These are phyloP conservation scores for Candida montana DNA, from an alignment of 805 yeast genomes.

Conservation along the genomic window DNA sequence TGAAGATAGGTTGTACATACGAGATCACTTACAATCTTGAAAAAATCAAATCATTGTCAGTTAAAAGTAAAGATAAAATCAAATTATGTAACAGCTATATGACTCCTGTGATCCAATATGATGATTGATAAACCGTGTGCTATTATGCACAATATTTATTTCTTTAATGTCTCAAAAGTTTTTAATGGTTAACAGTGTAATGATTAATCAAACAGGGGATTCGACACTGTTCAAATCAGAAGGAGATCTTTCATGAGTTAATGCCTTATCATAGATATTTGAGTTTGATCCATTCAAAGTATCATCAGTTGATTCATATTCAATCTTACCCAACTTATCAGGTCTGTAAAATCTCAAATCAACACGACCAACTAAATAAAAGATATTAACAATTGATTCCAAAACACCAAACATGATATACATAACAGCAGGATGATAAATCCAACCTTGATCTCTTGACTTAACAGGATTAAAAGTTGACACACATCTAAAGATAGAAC, in stretches of 20 bases:
- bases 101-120: too few species aligned
- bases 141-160: too few species aligned
- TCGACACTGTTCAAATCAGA: not conserved
- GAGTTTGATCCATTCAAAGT: slow-evolving; percentile 9
- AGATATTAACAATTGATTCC: slow-evolving; percentile 51
- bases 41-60: too few species aligned
- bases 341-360: slow-evolving; percentile 81
- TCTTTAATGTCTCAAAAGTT: too few species aligned
- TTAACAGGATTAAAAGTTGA: slow-evolving; percentile 33
- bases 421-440: slow-evolving; percentile 52
- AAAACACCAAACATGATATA: slow-evolving; percentile 65
- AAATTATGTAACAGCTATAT: too few species aligned
- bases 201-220: not conserved
- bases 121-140: too few species aligned
- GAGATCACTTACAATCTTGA: too few species aligned
- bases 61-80: too few species aligned
- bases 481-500: slow-evolving; percentile 46
- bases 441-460: slow-evolving; percentile 33
- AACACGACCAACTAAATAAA: slow-evolving; percentile 59
- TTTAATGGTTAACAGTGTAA: too few species aligned
- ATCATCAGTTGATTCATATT: slow-evolving; percentile 3
- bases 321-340: slow-evolving; percentile 39
- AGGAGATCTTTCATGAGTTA: not conserved
- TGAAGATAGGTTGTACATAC: too few species aligned
- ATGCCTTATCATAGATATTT: slow-evolving; percentile 4